Conservation (phyloP, 192 early-diverging fungal genomes). For the Phlyctochytrium arcticum region DNA sequence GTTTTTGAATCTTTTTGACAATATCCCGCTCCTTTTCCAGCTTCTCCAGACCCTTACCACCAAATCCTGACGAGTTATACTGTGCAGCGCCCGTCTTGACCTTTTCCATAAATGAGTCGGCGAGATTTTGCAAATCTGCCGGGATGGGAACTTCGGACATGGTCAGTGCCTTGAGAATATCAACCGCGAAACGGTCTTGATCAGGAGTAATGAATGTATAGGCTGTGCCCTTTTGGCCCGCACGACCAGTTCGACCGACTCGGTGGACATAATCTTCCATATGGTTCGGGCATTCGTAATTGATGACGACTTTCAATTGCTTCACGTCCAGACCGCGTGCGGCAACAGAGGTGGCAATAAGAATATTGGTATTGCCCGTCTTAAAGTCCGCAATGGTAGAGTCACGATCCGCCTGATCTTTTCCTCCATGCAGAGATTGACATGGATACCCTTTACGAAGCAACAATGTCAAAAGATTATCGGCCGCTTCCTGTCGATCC, state of each 20-base stretch:
- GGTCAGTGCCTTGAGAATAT: conserved; percentile 78
- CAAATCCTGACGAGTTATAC: conserved; percentile 76
- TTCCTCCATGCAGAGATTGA: conserved; percentile 93
- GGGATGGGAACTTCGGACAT: conserved; percentile 73
- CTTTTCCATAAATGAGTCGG: conserved; percentile 74
- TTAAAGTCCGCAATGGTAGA: conserved; percentile 94
- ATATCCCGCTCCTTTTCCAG: conserved; percentile 88
- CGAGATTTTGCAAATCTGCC: conserved; percentile 69
- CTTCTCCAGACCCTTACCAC: conserved; percentile 93
- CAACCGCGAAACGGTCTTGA: conserved; percentile 88
- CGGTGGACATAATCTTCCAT: conserved; percentile 99
- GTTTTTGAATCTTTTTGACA: conserved; percentile 89
- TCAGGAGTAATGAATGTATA: conserved; percentile 95
- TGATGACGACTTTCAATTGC: conserved; percentile 86
- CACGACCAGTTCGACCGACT: conserved; percentile 94
- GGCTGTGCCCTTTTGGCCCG: conserved; percentile 95
- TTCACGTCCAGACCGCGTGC: conserved; percentile 96
- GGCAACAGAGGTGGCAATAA: conserved; percentile 96
- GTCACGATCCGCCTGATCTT: conserved; percentile 69
- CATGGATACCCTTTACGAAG: conserved; percentile 87
- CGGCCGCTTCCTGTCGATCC: conserved; percentile 91
- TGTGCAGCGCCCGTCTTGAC: conserved; percentile 73
- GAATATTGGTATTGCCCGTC: conserved; percentile 75
- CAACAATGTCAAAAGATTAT: conserved; percentile 77
- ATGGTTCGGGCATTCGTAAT: conserved; percentile 98